Evolutionary conservation across 495 filamentous ascomycete species (phyloP).

Genomic region (Pseudevernia furfuracea): DNA sequence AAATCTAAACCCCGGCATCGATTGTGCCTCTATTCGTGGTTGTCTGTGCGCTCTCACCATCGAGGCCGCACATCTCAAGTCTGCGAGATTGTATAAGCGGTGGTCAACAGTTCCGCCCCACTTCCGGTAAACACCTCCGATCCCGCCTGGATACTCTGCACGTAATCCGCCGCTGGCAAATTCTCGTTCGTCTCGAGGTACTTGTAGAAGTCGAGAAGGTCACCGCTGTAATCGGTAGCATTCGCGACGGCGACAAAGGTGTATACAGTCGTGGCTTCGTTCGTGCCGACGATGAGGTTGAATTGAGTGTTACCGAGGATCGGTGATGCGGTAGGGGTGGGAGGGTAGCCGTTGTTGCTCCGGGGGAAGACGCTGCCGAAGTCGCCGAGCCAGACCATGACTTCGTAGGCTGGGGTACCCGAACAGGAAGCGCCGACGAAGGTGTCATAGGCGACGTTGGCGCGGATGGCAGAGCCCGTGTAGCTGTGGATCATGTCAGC

Average conservation of each 20-base stretch:
- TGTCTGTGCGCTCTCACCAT: background rate
- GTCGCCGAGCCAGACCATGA: conserved; percentile 65
- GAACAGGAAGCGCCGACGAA: conserved; percentile 46
- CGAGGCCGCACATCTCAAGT: conserved; percentile 27
- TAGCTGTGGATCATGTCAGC: conserved; percentile 35
- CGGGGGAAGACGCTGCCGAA: conserved; percentile 57
- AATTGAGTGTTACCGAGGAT: conserved; percentile 45
- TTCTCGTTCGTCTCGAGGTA: conserved; percentile 48
- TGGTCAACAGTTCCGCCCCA: conserved; percentile 33
- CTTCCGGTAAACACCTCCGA: conserved; percentile 49
- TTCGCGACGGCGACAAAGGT: conserved; percentile 49
- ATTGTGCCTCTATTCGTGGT: background rate
- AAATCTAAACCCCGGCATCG: background rate
- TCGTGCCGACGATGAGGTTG: conserved; percentile 50
- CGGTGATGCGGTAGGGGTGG: conserved; percentile 43
- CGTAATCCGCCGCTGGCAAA: conserved; percentile 44
- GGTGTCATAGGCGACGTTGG: conserved; percentile 59
- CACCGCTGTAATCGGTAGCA: conserved; percentile 46
- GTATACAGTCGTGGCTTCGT: conserved; percentile 51
- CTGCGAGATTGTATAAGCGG: conserved; percentile 37
- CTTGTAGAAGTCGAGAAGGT: conserved; percentile 49
- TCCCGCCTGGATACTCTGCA: conserved; percentile 49
- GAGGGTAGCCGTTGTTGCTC: conserved; percentile 42
- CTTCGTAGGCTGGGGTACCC: conserved; percentile 50
- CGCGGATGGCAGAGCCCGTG: conserved; percentile 46